phyloP scores from a whole-genome alignment of 169 alveolate species.

The Plasmodium berghei region DNA sequence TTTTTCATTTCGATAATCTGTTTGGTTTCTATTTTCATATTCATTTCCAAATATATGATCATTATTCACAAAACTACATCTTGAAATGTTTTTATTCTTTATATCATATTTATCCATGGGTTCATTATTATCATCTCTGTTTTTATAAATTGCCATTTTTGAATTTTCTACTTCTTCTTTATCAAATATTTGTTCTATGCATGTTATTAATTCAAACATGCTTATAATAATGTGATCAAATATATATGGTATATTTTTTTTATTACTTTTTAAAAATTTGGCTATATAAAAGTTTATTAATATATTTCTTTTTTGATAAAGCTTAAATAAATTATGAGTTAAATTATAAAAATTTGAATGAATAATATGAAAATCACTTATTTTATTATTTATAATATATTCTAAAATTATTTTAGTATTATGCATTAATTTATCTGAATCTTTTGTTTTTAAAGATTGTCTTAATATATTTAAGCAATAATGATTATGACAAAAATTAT shows the following conservation, averaged over 20 bases:
- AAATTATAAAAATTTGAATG: constrained; percentile 41
- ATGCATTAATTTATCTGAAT: constrained; percentile 21
- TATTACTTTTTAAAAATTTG: constrained; percentile 25
- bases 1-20: no score
- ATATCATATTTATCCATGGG: not conserved
- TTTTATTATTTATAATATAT: constrained; percentile 27
- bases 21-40: no score
- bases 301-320: constrained; percentile 23
- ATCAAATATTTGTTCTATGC: constrained; percentile 12
- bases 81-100: not conserved
- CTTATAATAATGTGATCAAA: constrained; percentile 48
- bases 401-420: constrained; percentile 51
- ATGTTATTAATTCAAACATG: constrained; percentile 45
- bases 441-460: constrained; percentile 19
- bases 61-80: no score
- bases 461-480: constrained; percentile 28
- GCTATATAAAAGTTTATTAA: constrained; percentile 36
- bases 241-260: constrained; percentile 36
- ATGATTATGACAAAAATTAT: constrained; percentile 40
- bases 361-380: constrained; percentile 41
- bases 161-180: not conserved
- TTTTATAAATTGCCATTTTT: not conserved
- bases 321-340: constrained; percentile 60
- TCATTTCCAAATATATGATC: no score
- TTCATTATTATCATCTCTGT: not conserved